A percentile compares a stretch with the other conserved stretches of the same genome.
phyloP scores from a whole-genome alignment of 352 stramenopile species.

The Globisporangium emineosum region DNA sequence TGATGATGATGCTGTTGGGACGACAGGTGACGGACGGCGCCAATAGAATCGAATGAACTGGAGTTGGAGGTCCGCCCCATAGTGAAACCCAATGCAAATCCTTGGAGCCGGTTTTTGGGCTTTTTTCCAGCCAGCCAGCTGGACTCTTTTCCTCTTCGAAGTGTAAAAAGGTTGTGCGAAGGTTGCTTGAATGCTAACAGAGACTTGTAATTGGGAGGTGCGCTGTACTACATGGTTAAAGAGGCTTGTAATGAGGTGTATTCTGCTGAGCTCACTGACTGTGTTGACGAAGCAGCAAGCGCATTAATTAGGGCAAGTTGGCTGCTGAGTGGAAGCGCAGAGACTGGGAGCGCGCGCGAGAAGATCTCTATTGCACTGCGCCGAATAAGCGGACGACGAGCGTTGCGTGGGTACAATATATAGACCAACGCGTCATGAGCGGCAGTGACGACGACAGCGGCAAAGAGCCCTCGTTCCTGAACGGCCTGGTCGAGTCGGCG shows the following conservation, averaged over 20 bases:
- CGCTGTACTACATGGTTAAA: not conserved
- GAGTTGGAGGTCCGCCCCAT: not conserved
- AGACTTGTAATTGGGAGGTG: not conserved
- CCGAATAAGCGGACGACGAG: not conserved
- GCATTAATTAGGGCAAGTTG: not conserved
- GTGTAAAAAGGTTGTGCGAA: conserved; percentile 15
- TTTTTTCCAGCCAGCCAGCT: conserved; percentile 10
- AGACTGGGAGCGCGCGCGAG: not conserved
- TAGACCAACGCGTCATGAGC: not conserved
- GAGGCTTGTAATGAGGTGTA: not conserved
- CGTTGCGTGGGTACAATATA: not conserved
- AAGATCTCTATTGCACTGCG: not conserved
- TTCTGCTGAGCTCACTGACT: not conserved
- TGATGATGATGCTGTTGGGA: not conserved
- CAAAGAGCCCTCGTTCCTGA: conserved; percentile 21
- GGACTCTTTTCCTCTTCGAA: conserved; percentile 7
- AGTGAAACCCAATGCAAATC: conserved; percentile 3
- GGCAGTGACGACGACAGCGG: not conserved
- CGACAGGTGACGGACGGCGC: not conserved
- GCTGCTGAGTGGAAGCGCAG: not conserved
- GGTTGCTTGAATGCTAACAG: not conserved
- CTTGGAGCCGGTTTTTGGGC: conserved; percentile 33
- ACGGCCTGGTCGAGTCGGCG: conserved; percentile 35
- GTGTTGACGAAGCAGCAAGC: not conserved
- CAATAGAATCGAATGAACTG: conserved; percentile 4